Conservation (phyloP, 1,284 basidiomycete genomes). For the Apiotrichum gracile region DNA sequence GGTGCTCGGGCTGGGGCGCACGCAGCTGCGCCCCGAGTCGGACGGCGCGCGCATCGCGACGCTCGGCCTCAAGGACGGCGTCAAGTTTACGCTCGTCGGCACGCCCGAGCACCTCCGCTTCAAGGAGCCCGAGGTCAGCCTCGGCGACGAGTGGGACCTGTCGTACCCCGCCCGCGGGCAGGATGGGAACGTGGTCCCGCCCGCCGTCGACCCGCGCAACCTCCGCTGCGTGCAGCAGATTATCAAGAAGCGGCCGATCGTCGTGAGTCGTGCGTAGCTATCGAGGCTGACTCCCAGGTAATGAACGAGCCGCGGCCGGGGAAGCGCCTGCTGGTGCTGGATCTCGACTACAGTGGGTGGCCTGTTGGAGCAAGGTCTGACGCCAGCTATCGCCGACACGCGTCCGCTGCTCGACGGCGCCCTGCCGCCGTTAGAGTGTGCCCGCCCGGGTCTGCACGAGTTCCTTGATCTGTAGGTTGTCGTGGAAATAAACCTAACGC, state of each 20-base stretch:
- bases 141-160: constrained; percentile 72
- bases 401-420: constrained; percentile 71
- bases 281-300: constrained; percentile 46
- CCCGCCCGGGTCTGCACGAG: constrained; percentile 73
- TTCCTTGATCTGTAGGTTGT: constrained; percentile 54
- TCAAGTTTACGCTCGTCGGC: constrained; percentile 74
- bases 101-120: constrained; percentile 76
- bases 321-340: constrained; percentile 74
- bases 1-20: constrained; percentile 60
- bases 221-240: constrained; percentile 69
- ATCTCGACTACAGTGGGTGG: constrained; percentile 77
- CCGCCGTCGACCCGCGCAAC: constrained; percentile 67
- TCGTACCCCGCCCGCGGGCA: constrained; percentile 56
- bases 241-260: constrained; percentile 56
- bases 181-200: constrained; percentile 55
- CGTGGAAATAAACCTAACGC: constrained; percentile 15
- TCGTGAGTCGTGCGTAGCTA: constrained; percentile 22
- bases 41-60: constrained; percentile 29
- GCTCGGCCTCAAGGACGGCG: constrained; percentile 54
- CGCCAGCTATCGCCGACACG: constrained; percentile 69
- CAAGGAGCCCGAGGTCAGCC: constrained; percentile 57
- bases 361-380: neutral
- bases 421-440: constrained; percentile 70
- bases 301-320: constrained; percentile 69
- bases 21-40: constrained; percentile 74